phyloP scores from a whole-genome alignment of 495 filamentous ascomycete genomes.

The Cetradonia linearis region DNA sequence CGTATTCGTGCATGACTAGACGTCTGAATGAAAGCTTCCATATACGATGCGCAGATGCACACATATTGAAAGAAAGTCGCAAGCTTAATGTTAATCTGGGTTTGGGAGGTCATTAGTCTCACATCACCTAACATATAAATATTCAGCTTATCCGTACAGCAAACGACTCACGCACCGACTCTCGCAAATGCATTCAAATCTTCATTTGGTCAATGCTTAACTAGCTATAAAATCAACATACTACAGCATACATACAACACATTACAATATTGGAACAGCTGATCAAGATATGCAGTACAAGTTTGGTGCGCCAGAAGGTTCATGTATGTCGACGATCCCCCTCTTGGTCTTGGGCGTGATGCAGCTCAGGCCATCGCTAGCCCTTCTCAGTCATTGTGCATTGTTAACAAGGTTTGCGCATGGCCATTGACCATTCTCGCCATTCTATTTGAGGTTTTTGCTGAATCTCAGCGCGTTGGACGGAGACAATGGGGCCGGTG shows the following conservation, averaged over 20 bases:
- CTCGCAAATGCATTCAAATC: no score
- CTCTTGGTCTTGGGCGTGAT: slow-evolving; percentile 64
- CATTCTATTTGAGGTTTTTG: background rate
- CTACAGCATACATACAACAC: slow-evolving; percentile 66
- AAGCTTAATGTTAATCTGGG: no score
- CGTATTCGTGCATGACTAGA: no score
- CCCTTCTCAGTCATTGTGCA: slow-evolving; percentile 52
- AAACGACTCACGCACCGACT: no score
- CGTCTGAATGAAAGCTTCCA: no score
- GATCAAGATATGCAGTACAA: slow-evolving; percentile 80
- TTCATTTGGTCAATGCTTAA: no score
- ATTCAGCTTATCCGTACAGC: no score
- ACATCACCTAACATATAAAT: no score
- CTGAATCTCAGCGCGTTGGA: no score
- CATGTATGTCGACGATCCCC: slow-evolving; percentile 72
- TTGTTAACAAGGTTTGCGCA: background rate
- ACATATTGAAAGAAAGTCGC: no score
- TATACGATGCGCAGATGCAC: no score
- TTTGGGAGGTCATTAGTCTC: no score
- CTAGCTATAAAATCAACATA: slow-evolving; percentile 52
- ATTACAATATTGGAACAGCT: slow-evolving; percentile 65
- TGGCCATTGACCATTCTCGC: background rate
- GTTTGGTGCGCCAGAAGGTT: slow-evolving; percentile 67
- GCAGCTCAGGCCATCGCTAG: slow-evolving; percentile 67
- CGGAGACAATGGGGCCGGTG: background rate